Evolutionary conservation across 768 basidiomycete species (phyloP), one percentile per base, ranked within the genome.

Genomic region (Dacryopinax spathularia): DNA sequence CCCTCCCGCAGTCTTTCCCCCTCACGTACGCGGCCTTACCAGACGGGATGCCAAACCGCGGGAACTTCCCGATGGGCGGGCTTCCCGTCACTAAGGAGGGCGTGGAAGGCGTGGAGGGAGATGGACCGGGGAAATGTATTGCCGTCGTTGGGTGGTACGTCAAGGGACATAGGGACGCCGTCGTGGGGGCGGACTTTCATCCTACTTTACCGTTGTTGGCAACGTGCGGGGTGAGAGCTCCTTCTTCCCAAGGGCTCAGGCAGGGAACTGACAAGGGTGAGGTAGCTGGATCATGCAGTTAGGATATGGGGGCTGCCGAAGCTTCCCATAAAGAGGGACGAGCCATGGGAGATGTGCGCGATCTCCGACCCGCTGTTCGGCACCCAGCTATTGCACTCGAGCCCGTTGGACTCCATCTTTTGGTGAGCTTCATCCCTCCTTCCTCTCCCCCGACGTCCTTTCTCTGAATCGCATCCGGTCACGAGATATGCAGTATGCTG

Each of bases 31-130:
- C 48, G 18, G 25, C 48, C 10, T 18, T 56, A 5, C 25, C 48
- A 6, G 48, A 56, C 48, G 48, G 48, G 48, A 56, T 56, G 48
- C 48, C 48, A 29, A 56, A 56, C 48, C 48, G 48, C 15, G 48
- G 48, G 6, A 56, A 56, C 48, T 56, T 56, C 48, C 48, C 48
- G 2, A 56, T 56, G 48, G 48, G 48, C 15, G 48, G 48, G 10
- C 7, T 56, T 9, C 48, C 48, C 5, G 48, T 56, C 25, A 56
- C 48, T 22, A 56, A 31, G 25, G 25, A 56, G 5, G 48, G 48
- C 15, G 29, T 27, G 25, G 48, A 56, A 18, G 48, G 48, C 25
- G 48, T 56, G 48, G 48, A 56, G 20, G 48, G 48, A 10, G 48
- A 56, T 4, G 48, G 48, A 18, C 48, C 48, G 48, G 48, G 48